Conservation (phyloP, 106 monocot species). For the Phalaenopsis aphrodite region DNA sequence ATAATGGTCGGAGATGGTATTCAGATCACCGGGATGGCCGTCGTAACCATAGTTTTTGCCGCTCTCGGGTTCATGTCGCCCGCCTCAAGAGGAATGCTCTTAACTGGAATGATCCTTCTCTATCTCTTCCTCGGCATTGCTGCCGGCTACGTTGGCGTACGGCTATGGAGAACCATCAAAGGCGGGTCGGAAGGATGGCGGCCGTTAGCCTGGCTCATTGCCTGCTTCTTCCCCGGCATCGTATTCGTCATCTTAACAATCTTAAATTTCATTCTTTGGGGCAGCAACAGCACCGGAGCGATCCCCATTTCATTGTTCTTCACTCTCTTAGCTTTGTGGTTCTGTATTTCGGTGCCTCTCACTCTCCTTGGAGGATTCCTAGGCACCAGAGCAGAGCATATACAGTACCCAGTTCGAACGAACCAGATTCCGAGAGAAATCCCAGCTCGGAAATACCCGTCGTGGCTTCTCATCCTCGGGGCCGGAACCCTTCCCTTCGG, state of each 20-base stretch:
- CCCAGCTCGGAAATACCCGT: conserved; percentile 20
- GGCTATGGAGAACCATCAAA: conserved; percentile 22
- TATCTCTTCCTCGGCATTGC: conserved; percentile 27
- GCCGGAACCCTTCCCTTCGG: conserved; percentile 25
- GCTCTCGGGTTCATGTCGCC: conserved; percentile 30
- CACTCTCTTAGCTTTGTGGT: conserved; percentile 18
- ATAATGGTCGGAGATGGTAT: conserved; percentile 25
- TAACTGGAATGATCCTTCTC: conserved; percentile 24
- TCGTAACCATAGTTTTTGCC: conserved; percentile 21
- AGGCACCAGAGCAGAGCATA: conserved; percentile 14
- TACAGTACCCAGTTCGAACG: conserved; percentile 18
- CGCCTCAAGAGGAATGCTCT: conserved; percentile 21
- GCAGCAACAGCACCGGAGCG: conserved; percentile 25
- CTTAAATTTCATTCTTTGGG: conserved; percentile 21
- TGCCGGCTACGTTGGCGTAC: conserved; percentile 19
- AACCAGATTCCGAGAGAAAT: conserved; percentile 29
- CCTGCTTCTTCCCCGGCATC: conserved; percentile 24
- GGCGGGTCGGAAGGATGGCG: conserved; percentile 18
- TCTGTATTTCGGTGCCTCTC: conserved; percentile 24
- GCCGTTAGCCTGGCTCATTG: conserved; percentile 14
- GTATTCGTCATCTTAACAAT: conserved; percentile 17
- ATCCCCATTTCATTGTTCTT: conserved; percentile 24
- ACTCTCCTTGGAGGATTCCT: conserved; percentile 20
- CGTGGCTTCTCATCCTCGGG: conserved; percentile 26
- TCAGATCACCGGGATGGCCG: conserved; percentile 23